Evolutionary conservation across 1,284 basidiomycete species (phyloP), one percentile per base, ranked within the genome.

Genomic region (Ganoderma lingzhi): DNA sequence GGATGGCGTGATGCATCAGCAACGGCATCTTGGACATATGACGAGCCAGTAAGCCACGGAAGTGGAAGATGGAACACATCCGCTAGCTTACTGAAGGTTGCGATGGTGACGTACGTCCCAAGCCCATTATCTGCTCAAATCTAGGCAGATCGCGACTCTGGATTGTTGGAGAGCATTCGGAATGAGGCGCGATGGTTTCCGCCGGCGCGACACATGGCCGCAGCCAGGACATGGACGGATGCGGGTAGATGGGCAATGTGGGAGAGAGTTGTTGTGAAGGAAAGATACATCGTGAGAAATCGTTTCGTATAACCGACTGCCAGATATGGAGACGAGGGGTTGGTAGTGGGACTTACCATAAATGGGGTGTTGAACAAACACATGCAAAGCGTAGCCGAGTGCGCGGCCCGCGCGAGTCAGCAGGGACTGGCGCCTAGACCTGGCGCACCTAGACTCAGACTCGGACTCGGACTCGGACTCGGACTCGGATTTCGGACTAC

Each of bases 251-350:
- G 56, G 45, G 28, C 56, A 60, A 61, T 48, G 60, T 58, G 66
- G 66, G 51, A 63, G 53, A 19, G 53, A 37, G 45, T 10, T 17
- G 39, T 28, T 28, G 59, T 30, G n/a, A 59, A 30, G 53, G 30
- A 17, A 32, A 44, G 19, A 17, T n/a, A 30, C 60, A 63, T 61
- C 60, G 62, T 61, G 67, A 23, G 67, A 69, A 63, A 65, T 64
- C 68, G 65, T 70, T 64, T 66, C 53, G 67, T 65, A 66, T 60
- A 39, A 53, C 17, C 32, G 48, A 51, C 63, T 64, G 59, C 67
- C 64, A 15, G 41, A 63, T 69, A 51, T 56, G 63, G 63, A 10
- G 51, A 10, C 6, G 23, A 15, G 3, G 9, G 45, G 42, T 55
- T 30, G 66, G 41, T 59, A 30, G 6, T 28, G 28, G 30, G 14